phyloP scores from a whole-genome alignment of 176 grass and related monocot species.

The Pharus latifolius region DNA sequence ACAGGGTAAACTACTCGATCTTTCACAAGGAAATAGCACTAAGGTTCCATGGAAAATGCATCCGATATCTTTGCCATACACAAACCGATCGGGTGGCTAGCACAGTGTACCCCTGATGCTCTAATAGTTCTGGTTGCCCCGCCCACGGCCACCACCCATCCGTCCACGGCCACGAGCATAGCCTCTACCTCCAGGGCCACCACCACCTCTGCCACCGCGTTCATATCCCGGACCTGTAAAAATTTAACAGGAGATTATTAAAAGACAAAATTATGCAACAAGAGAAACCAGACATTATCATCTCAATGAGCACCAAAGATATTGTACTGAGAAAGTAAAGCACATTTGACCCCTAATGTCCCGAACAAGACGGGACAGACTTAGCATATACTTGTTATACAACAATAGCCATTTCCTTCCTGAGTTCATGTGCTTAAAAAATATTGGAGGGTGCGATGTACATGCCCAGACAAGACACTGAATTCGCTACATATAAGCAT shows the following conservation, averaged over 20 bases:
- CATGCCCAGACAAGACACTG: too few species aligned
- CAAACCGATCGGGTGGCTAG: neutral
- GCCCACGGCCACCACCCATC: constrained; percentile 48
- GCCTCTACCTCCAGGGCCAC: constrained; percentile 47
- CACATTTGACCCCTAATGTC: neutral
- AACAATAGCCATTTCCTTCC: neutral
- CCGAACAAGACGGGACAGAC: neutral
- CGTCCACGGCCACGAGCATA: constrained; percentile 63
- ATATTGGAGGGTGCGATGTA: too few species aligned
- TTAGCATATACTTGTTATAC: neutral
- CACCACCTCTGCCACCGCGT: constrained; percentile 40
- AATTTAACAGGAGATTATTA: neutral
- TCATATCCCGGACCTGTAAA: constrained; percentile 61
- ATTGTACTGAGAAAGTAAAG: neutral
- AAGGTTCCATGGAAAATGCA: constrained; percentile 7
- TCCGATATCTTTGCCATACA: constrained; percentile 11
- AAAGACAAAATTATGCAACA: neutral
- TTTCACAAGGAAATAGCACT: constrained; percentile 8
- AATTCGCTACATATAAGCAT: neutral
- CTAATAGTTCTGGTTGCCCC: constrained; percentile 54
- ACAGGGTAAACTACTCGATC: constrained; percentile 5
- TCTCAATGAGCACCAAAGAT: neutral
- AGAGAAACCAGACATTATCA: neutral
- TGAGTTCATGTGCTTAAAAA: neutral
- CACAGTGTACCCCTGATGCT: neutral